Percentiles rank a stretch among this genome's conserved stretches.
phyloP scores from a whole-genome alignment of 257 asterid species.

The Lavandula angustifolia region DNA sequence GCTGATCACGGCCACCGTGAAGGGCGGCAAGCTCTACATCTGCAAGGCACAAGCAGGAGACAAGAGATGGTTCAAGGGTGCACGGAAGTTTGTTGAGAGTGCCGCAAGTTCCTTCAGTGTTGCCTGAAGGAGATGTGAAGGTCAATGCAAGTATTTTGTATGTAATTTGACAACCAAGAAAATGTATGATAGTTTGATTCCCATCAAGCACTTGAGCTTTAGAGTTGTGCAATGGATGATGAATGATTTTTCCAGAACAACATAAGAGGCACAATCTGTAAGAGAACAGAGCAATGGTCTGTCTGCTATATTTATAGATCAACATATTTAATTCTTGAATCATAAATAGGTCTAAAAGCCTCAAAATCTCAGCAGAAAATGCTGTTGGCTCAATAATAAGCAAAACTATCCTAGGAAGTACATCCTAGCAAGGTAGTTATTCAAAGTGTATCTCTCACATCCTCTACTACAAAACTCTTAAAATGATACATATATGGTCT shows the following conservation, averaged over 20 bases:
- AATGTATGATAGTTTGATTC: constrained; percentile 20
- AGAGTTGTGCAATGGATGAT: constrained; percentile 23
- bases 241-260: not conserved
- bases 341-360: not conserved
- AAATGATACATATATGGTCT: constrained; percentile 26
- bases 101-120: constrained; percentile 78
- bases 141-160: constrained; percentile 28
- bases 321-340: constrained; percentile 24
- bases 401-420: constrained; percentile 23
- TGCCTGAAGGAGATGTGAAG: constrained; percentile 42
- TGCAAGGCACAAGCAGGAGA: constrained; percentile 99
- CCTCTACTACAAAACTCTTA: constrained; percentile 32
- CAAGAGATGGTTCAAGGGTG: constrained; percentile 99
- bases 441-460: constrained; percentile 27
- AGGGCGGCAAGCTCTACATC: constrained; percentile 77
- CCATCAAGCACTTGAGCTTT: constrained; percentile 14
- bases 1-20: constrained; percentile 65
- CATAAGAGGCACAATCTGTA: not conserved
- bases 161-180: constrained; percentile 26
- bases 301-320: constrained; percentile 5
- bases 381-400: constrained; percentile 27
- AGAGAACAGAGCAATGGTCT: not conserved
- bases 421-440: constrained; percentile 32
- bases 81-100: constrained; percentile 76
- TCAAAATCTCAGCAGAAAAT: constrained; percentile 23